Base-by-base conservation (phyloP, 1,139 yeast species). In the Suhomyces bribrorum region DNA sequence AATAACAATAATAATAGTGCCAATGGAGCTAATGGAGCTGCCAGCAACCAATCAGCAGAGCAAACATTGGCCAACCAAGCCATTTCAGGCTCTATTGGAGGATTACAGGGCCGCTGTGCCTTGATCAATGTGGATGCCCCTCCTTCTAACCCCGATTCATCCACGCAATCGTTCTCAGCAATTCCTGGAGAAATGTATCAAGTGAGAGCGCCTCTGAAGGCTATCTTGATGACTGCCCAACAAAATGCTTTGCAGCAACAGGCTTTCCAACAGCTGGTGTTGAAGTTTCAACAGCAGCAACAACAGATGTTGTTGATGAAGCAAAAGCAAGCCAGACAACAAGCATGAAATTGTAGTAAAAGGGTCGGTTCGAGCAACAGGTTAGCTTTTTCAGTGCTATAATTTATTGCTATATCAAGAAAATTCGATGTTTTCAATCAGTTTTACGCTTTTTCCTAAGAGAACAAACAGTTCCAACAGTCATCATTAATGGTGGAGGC, bases 21-120 rank as follows among this genome's bases (percentile, higher is more conserved):
- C 23, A 43, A 48, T 8, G 41, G 41, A n/a, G 52, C 51, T 27
- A 50, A 47, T 9, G 49, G 53, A 30, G 41, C 61, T 2, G 22
- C 24, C 9, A 31, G 27, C n/a, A 29, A 46, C 38, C 49, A 45
- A 43, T 39, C 56, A 42, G 36, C 51, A 23, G 74, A 68, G 28
- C 73, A 66, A 45, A 71, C 76, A 1, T 62, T 72, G 43, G 77
- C 77, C 5, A 72, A 69, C 48, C 77, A 72, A 53, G 77, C 77
- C 5, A 72, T 72, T 32, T 68, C 74, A 3, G 77, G 77, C 0
- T 69, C 86, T 2, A 76, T 81, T 44, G 90, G 90, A 26, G 86
- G 87, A 0, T 66, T 84, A 39, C 86, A 83, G 57, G 88, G 90
- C 9, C 73, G 92, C 43, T 82, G 88, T 42, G 90, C 89, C 1